phyloP scores from a whole-genome alignment of 1,284 basidiomycete genomes.

The Gomphus sp. region DNA sequence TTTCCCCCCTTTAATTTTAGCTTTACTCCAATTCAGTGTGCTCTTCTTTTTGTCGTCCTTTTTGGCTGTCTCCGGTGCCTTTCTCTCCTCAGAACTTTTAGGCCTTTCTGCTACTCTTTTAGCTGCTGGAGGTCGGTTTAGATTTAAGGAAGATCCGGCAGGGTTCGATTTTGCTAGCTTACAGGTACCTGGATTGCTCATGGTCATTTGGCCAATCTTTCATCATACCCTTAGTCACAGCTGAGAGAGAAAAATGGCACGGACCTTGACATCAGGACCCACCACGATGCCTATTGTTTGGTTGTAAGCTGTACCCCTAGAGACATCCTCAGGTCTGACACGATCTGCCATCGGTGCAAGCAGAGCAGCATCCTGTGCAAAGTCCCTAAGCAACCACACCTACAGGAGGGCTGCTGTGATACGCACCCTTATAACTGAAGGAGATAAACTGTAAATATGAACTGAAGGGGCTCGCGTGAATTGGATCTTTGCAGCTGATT shows the following conservation, averaged over 20 bases:
- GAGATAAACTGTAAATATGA: conserved; percentile 60
- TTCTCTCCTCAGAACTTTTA: conserved; percentile 12
- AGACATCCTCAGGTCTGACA: conserved; percentile 1
- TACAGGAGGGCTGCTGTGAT: conserved; percentile 25
- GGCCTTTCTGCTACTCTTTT: conserved; percentile 18
- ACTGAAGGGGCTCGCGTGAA: conserved; percentile 41
- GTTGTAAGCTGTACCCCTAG: conserved; percentile 5
- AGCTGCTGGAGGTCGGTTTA: conserved; percentile 6
- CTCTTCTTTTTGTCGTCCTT: conserved; percentile 24
- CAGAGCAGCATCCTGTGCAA: conserved; percentile 16
- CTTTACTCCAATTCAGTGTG: conserved; percentile 55
- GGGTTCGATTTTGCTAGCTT: conserved; percentile 16
- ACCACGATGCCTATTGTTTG: conserved; percentile 17
- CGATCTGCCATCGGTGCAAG: conserved; percentile 3
- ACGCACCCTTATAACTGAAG: conserved; percentile 48
- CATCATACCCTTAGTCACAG: not conserved
- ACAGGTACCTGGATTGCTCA: not conserved
- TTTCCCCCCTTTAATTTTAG: conserved; percentile 37
- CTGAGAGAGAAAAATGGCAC: conserved; percentile 5
- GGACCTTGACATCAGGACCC: conserved; percentile 42
- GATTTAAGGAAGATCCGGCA: conserved; percentile 17
- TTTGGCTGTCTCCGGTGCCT: conserved; percentile 15
- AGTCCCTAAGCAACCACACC: conserved; percentile 10
- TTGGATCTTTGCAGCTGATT: conserved; percentile 37
- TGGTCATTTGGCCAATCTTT: not conserved